Conservation (phyloP, 176 grass and related monocot genomes). For the Puccinellia tenuiflora region DNA sequence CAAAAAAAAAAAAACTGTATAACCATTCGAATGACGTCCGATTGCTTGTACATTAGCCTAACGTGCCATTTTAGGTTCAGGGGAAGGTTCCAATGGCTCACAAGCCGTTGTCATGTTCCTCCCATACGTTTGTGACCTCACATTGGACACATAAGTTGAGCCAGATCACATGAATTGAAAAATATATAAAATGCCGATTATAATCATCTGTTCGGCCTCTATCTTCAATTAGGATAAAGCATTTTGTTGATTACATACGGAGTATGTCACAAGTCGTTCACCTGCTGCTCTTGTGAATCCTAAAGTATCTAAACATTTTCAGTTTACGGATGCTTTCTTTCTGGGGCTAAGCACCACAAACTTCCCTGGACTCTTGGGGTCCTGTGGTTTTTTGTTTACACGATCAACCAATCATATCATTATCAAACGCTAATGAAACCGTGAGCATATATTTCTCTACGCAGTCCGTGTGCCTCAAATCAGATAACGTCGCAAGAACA, state of each 20-base stretch:
- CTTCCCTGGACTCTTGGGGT: too few relatives aligned
- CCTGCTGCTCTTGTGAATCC: not conserved
- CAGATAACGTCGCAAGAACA: not conserved
- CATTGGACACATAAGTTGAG: not conserved
- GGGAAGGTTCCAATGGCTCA: constrained; percentile 25
- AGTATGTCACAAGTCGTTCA: too few relatives aligned
- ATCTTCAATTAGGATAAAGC: too few relatives aligned
- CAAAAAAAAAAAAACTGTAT: too few relatives aligned
- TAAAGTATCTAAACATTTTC: too few relatives aligned
- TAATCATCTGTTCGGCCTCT: too few relatives aligned
- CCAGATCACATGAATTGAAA: not conserved
- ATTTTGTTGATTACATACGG: not conserved
- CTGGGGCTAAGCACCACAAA: too few relatives aligned
- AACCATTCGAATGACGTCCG: too few relatives aligned
- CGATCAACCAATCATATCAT: not conserved
- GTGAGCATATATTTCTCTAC: not conserved
- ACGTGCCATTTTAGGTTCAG: not conserved
- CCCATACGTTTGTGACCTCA: not conserved
- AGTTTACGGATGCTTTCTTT: too few relatives aligned
- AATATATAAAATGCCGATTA: not conserved
- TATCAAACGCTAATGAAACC: not conserved
- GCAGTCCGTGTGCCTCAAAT: not conserved
- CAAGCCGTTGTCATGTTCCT: constrained; percentile 9
- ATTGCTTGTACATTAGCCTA: not conserved
- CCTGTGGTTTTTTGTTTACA: not conserved